A percentile compares a stretch with the other conserved stretches of the same genome.
Conservation (phyloP, 2,329 filamentous ascomycete species). For the Ramularia collo-cygni region DNA sequence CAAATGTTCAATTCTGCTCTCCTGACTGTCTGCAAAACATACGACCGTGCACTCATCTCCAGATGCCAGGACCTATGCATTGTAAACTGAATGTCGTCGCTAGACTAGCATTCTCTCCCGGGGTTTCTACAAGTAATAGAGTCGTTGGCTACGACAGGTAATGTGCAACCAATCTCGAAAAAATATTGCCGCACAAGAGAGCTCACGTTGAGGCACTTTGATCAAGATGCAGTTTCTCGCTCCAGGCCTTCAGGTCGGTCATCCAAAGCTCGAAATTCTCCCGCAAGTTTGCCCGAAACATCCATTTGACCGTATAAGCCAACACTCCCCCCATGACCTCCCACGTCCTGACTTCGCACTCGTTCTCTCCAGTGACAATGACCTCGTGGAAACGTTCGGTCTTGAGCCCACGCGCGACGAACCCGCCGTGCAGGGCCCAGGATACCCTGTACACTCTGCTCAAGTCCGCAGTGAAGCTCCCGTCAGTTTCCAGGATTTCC, state of each 20-base stretch:
- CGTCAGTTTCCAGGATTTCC: constrained; percentile 12
- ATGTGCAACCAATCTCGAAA: too few relatives aligned
- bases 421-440: constrained; percentile 23
- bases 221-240: constrained; percentile 7
- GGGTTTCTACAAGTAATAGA: too few relatives aligned
- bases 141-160: too few relatives aligned
- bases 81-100: too few relatives aligned
- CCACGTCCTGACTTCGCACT: constrained; percentile 27
- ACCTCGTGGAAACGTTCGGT: constrained; percentile 27
- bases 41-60: too few relatives aligned
- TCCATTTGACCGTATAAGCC: constrained; percentile 25
- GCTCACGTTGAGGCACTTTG: too few relatives aligned
- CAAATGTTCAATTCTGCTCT: too few relatives aligned
- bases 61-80: too few relatives aligned
- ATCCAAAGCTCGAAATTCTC: constrained; percentile 25
- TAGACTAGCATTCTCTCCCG: too few relatives aligned
- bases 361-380: constrained; percentile 17
- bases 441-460: constrained; percentile 20
- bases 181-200: too few relatives aligned
- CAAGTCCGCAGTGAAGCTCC: constrained; percentile 16
- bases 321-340: constrained; percentile 23
- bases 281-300: constrained; percentile 21
- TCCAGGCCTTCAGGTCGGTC: constrained; percentile 22
- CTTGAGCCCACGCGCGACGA: constrained; percentile 17
- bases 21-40: too few relatives aligned